Conservation (phyloP, 179 eudicot genomes). For the Amaranthus tricolor region DNA sequence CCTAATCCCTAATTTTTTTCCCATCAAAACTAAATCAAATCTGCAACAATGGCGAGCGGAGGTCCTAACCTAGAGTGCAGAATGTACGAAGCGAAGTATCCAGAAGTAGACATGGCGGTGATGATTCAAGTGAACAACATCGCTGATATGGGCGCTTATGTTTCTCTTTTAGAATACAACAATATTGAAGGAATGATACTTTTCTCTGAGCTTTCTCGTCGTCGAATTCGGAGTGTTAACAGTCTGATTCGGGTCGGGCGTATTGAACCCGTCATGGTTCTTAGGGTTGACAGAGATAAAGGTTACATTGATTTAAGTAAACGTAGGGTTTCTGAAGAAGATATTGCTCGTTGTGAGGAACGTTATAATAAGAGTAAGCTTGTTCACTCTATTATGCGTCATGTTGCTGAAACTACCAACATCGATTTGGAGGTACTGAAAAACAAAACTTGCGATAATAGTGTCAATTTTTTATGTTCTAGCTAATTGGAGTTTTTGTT, state of each 20-base stretch:
- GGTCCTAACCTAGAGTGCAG: slow-evolving; percentile 64
- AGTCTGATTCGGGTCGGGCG: slow-evolving; percentile 76
- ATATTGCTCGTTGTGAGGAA: slow-evolving; percentile 64
- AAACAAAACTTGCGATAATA: too few species aligned
- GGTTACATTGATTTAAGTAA: slow-evolving; percentile 79
- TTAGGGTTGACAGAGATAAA: slow-evolving; percentile 70
- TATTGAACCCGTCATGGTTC: slow-evolving; percentile 79
- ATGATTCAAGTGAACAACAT: slow-evolving; percentile 82
- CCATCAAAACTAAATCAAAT: neutral
- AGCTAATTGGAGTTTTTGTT: neutral
- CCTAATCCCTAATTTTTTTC: slow-evolving; percentile 22
- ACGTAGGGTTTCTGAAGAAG: slow-evolving; percentile 80
- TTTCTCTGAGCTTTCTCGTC: slow-evolving; percentile 75
- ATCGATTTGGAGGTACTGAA: slow-evolving; percentile 61
- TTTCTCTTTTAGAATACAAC: slow-evolving; percentile 67
- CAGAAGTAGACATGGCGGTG: slow-evolving; percentile 80
- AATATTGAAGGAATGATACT: slow-evolving; percentile 91
- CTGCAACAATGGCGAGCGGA: slow-evolving; percentile 40
- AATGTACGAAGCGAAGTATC: slow-evolving; percentile 71
- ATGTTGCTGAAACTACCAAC: slow-evolving; percentile 65
- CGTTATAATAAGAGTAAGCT: slow-evolving; percentile 61
- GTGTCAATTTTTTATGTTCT: too few species aligned
- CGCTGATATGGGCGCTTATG: slow-evolving; percentile 82
- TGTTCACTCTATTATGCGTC: slow-evolving; percentile 78
- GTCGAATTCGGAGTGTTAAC: slow-evolving; percentile 68